Evolutionary conservation across 1,139 yeast genomes (phyloP).

Genomic region (Candida freyschussii): DNA sequence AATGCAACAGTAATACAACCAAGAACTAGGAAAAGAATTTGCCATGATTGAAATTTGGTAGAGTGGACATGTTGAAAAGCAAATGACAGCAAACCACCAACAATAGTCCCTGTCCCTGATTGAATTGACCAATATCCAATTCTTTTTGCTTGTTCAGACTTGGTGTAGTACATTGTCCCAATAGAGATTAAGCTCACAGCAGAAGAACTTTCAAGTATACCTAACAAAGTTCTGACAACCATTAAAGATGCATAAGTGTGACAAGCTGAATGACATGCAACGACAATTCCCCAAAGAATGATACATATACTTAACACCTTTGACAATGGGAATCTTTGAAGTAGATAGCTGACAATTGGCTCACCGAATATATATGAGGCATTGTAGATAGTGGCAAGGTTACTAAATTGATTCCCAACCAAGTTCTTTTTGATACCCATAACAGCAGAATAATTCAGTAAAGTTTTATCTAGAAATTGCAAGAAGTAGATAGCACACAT

Average conservation of each 20-base stretch:
- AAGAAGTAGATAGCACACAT: constrained; percentile 37
- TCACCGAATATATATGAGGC: constrained; percentile 21
- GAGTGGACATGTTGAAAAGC: constrained; percentile 30
- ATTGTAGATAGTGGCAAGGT: constrained; percentile 20
- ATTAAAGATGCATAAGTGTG: constrained; percentile 35
- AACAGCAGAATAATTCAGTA: constrained; percentile 43
- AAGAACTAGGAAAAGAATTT: constrained; percentile 37
- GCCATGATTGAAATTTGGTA: constrained; percentile 32
- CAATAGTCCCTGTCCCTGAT: constrained; percentile 43
- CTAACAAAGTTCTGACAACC: constrained; percentile 40
- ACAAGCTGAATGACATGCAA: constrained; percentile 40
- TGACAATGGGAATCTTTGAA: constrained; percentile 42
- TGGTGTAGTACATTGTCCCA: constrained; percentile 50
- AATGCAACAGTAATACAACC: constrained; percentile 41
- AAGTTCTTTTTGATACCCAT: constrained; percentile 42
- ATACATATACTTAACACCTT: constrained; percentile 35
- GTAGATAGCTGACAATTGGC: constrained; percentile 28
- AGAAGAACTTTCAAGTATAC: constrained; percentile 42
- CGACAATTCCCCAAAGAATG: constrained; percentile 44
- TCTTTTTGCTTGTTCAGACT: constrained; percentile 47
- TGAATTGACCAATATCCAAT: constrained; percentile 46
- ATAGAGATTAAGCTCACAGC: constrained; percentile 51
- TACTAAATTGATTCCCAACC: constrained; percentile 25
- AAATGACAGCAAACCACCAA: constrained; percentile 42
- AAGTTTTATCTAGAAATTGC: constrained; percentile 41